These are phyloP conservation scores for Phaeosphaeriaceae sp. DNA, from an alignment of 2,329 filamentous ascomycete species.

Conservation along the genomic window DNA sequence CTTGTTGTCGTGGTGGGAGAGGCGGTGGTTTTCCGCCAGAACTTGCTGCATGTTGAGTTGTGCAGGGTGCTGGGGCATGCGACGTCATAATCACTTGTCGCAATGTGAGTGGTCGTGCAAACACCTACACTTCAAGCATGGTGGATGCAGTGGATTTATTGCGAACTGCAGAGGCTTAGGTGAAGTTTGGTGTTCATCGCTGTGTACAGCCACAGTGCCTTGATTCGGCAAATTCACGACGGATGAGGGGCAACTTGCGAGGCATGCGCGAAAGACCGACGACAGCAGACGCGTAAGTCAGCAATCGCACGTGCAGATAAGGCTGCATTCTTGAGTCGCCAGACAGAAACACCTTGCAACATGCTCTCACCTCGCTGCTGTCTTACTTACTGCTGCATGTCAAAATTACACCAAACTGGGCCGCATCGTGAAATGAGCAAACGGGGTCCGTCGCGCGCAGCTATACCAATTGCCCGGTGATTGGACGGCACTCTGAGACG, in stretches of 20 bases:
- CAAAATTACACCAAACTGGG: neutral
- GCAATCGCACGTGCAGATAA: neutral
- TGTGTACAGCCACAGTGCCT: neutral
- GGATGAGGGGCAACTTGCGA: neutral
- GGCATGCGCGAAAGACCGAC: neutral
- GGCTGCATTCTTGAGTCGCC: neutral
- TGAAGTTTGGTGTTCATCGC: neutral
- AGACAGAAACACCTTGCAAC: neutral
- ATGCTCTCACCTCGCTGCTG: neutral
- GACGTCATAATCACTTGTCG: conserved; percentile 29
- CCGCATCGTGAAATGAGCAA: neutral
- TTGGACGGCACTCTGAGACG: neutral
- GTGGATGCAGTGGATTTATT: neutral
- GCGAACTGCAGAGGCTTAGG: neutral
- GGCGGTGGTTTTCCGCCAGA: conserved; percentile 31
- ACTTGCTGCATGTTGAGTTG: conserved; percentile 22
- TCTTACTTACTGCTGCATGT: neutral
- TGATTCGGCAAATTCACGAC: neutral
- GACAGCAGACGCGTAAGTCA: neutral
- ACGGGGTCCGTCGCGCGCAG: neutral
- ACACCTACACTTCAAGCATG: neutral
- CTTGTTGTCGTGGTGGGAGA: conserved; percentile 41
- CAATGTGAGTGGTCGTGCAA: conserved; percentile 16
- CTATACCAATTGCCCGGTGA: neutral
- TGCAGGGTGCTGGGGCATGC: conserved; percentile 7